These are phyloP conservation scores for Paxillus rubicundulus DNA, from an alignment of 768 basidiomycete genomes.

Conservation along the genomic window DNA sequence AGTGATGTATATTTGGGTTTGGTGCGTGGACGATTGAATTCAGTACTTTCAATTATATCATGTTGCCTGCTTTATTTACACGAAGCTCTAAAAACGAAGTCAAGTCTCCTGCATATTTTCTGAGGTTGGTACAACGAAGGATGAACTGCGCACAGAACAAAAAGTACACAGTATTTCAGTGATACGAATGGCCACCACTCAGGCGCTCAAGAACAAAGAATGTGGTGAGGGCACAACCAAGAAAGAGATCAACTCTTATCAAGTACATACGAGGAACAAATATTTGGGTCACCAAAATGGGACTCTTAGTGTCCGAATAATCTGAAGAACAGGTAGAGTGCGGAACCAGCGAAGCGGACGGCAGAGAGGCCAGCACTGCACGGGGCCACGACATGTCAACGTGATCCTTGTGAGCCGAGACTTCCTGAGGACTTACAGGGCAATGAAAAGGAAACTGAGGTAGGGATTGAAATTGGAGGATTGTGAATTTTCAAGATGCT, in stretches of 20 bases:
- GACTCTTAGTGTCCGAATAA: conserved; percentile 53
- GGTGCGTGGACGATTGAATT: too few relatives aligned
- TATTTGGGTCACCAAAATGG: background rate
- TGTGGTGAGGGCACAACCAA: background rate
- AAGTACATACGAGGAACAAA: conserved; percentile 7
- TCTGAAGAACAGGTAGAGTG: conserved; percentile 75
- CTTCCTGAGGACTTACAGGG: conserved; percentile 39
- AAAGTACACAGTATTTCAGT: background rate
- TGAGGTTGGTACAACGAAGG: background rate
- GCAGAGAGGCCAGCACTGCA: conserved; percentile 74
- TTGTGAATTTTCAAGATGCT: conserved; percentile 48
- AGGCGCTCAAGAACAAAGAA: background rate
- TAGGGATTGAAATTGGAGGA: conserved; percentile 83
- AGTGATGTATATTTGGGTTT: too few relatives aligned
- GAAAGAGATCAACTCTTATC: conserved; percentile 1
- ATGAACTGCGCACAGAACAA: background rate
- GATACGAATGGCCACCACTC: background rate
- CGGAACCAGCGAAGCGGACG: conserved; percentile 76
- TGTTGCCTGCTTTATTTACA: too few relatives aligned
- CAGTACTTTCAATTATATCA: too few relatives aligned
- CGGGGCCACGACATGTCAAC: background rate
- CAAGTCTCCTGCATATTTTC: background rate
- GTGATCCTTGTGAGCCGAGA: conserved; percentile 2
- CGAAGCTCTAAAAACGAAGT: too few relatives aligned
- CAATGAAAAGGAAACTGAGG: conserved; percentile 75